Conservation (phyloP, 306 rosid genomes). For the Gynostemma pentaphyllum region DNA sequence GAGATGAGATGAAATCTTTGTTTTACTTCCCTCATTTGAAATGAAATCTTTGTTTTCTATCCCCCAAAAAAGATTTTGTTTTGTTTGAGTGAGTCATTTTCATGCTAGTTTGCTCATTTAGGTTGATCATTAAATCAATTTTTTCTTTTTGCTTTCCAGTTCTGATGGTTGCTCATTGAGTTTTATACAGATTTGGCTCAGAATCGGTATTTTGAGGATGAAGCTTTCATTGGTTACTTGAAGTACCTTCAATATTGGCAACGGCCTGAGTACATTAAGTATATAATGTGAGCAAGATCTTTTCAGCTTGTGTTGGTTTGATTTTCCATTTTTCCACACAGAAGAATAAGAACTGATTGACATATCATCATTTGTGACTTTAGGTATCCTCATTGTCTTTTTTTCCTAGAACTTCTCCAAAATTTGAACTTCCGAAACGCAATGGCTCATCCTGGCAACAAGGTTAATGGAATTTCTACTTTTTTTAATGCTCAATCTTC, state of each 20-base stretch:
- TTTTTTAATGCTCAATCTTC: neutral
- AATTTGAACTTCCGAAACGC: constrained; percentile 80
- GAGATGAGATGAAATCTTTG: too few relatives aligned
- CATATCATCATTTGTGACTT: constrained; percentile 1
- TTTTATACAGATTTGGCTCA: constrained; percentile 71
- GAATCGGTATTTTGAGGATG: constrained; percentile 91
- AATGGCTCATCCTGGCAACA: constrained; percentile 93
- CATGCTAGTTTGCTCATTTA: neutral
- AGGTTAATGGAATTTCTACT: constrained; percentile 32
- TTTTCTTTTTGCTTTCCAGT: too few relatives aligned
- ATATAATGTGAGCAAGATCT: constrained; percentile 57
- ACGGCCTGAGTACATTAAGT: constrained; percentile 73
- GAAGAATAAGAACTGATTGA: neutral
- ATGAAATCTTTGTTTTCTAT: too few relatives aligned
- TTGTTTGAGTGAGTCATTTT: neutral
- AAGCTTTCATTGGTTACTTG: constrained; percentile 90
- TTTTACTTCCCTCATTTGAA: too few relatives aligned
- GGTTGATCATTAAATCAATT: neutral
- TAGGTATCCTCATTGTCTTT: constrained; percentile 96
- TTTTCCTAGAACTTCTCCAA: constrained; percentile 90
- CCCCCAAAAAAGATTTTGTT: too few relatives aligned
- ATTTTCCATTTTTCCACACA: neutral
- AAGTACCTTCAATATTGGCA: constrained; percentile 96
- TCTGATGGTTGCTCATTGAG: constrained; percentile 10
- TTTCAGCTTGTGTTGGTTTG: neutral